Percentiles rank a stretch among this genome's conserved stretches.
phyloP scores from a whole-genome alignment of 208 protist species.

The Leishmania tropica region DNA sequence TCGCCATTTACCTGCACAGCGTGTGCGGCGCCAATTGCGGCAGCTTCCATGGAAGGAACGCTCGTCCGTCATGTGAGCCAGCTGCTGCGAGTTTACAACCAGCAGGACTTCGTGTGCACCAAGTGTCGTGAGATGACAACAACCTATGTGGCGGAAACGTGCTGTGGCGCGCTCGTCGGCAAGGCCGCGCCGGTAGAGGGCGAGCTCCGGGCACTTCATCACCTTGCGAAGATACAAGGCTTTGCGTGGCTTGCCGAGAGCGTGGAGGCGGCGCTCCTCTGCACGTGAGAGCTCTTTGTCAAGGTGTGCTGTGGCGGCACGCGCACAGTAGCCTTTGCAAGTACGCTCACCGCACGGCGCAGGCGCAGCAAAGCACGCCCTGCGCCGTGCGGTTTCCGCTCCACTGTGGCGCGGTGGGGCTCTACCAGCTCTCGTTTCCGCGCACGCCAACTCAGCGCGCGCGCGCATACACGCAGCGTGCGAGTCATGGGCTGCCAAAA shows the following conservation, averaged over 20 bases:
- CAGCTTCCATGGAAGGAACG: constrained; percentile 64
- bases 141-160: constrained; percentile 69
- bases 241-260: constrained; percentile 78
- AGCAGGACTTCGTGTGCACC: constrained; percentile 89
- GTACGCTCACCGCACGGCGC: not conserved
- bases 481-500: not conserved
- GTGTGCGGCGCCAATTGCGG: constrained; percentile 73
- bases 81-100: constrained; percentile 48
- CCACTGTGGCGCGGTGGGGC: not conserved
- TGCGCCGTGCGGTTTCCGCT: not conserved
- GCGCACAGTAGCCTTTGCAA: not conserved
- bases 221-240: constrained; percentile 58
- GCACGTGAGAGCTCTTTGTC: constrained; percentile 27
- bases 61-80: constrained; percentile 80
- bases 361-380: not conserved
- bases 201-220: constrained; percentile 66
- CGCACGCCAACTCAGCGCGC: not conserved
- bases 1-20: constrained; percentile 56
- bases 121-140: constrained; percentile 81
- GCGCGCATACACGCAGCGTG: not conserved
- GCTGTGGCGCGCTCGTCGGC: constrained; percentile 77
- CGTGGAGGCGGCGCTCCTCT: constrained; percentile 58
- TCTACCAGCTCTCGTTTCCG: not conserved
- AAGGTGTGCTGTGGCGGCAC: not conserved
- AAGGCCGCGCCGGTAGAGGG: constrained; percentile 50